Evolutionary conservation across 148 eudicot genomes (phyloP), one percentile per base, ranked within the genome.

Genomic region (Cornus florida): DNA sequence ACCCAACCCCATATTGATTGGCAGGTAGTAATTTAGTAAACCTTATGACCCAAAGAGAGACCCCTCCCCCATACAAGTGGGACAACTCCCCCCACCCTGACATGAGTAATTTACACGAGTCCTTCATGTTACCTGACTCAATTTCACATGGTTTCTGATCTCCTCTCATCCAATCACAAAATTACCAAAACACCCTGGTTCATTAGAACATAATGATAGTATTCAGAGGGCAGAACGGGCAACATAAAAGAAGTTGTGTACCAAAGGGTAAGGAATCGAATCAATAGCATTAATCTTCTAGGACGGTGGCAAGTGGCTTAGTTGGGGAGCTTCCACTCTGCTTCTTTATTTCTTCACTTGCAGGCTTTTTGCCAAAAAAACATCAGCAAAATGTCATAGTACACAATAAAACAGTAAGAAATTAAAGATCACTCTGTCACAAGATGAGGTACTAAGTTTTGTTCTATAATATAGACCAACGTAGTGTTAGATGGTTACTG

Each of bases 111-210:
- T 83, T 77, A 83, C 81, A 86, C 56, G 88, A 74, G 66, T 82
- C 65, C 62, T 72, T 17, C 86, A 76, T 76, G 80, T 78, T 77
- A 20, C 68, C 75, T 73, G 39, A 43, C 72, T 41, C 71, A 33
- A 31, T 57, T 48, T 68, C 88, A 86, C 88, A 78, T 86, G 88
- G 75, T 20, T 80, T 78, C 78, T 80, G 79, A 80, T 19, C 78
- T 41, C 24, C 56, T n/a, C 69, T 19, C 48, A 76, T 73, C 74
- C 16, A 77, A 13, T 19, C 62, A 70, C 46, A 13, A 7, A 75
- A 8, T 53, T 7, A 56, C 75, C 43, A 65, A 33, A 72, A 33
- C 39, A 77, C 72, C 70, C 23, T 56, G 62, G 33, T 62, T 38
- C 56, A 64, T 23, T 14, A 75, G 1, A 35, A 35, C 5, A 0